Conservation (phyloP, 768 basidiomycete species). For the Sarcomyxa edulis region DNA sequence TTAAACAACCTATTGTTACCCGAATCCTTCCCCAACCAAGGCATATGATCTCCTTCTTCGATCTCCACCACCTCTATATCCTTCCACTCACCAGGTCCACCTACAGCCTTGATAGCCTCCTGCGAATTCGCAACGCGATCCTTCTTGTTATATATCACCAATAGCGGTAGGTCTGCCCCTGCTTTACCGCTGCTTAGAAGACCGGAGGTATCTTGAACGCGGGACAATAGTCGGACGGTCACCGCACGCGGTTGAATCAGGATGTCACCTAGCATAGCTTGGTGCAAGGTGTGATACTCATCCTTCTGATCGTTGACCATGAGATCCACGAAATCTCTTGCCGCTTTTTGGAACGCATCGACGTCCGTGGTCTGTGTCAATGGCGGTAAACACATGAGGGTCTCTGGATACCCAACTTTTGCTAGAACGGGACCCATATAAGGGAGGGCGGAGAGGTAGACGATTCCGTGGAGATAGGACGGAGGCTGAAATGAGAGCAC, state of each 20-base stretch:
- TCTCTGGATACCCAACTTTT: slow-evolving; percentile 12
- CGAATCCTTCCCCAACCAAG: too few relatives aligned
- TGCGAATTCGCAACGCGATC: slow-evolving; percentile 19
- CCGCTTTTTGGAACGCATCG: slow-evolving; percentile 17
- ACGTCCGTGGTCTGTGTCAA: slow-evolving; percentile 17
- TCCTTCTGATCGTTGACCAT: background rate
- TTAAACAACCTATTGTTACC: too few relatives aligned
- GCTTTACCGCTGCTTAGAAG: slow-evolving; percentile 17
- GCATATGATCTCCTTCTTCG: slow-evolving; percentile 22
- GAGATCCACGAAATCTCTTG: slow-evolving; percentile 15
- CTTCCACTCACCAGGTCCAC: slow-evolving; percentile 21
- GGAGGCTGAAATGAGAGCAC: too few relatives aligned
- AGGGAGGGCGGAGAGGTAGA: slow-evolving; percentile 20
- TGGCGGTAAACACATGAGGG: slow-evolving; percentile 11
- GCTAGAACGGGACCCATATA: slow-evolving; percentile 20
- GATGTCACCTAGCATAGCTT: slow-evolving; percentile 18
- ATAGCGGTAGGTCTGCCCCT: slow-evolving; percentile 17
- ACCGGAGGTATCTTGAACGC: slow-evolving; percentile 18
- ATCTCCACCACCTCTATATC: slow-evolving; percentile 18
- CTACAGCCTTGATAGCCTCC: slow-evolving; percentile 15
- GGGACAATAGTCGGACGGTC: slow-evolving; percentile 13
- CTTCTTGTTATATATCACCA: slow-evolving; percentile 19
- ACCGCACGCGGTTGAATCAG: slow-evolving; percentile 19
- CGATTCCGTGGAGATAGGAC: slow-evolving; percentile 19
- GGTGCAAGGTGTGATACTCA: slow-evolving; percentile 7